Conservation (phyloP, 73 alveolate genomes). For the Loxodes magnus region DNA sequence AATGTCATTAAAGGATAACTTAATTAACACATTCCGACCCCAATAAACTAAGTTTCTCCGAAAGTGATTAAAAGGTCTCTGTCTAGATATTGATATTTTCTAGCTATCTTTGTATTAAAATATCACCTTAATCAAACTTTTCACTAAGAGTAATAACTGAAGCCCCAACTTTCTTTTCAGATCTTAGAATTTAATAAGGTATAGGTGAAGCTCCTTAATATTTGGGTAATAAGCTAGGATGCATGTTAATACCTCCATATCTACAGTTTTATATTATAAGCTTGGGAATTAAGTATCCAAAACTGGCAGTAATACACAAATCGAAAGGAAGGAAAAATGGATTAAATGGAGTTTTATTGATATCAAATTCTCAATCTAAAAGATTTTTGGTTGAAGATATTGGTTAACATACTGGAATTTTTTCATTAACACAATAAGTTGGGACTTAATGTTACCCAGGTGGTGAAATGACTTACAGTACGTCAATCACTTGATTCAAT, state of each 20-base stretch:
- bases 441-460: no score
- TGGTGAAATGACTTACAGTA: no score
- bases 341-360: no score
- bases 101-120: slow-evolving; percentile 19
- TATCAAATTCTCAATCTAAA: no score
- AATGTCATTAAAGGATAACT: no score
- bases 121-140: slow-evolving; percentile 67
- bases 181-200: slow-evolving; percentile 41
- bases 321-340: no score
- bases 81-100: slow-evolving; percentile 1
- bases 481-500: no score
- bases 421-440: no score
- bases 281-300: slow-evolving; percentile 49
- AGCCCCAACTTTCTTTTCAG: slow-evolving; percentile 62
- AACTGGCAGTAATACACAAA: slow-evolving; percentile 30
- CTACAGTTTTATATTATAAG: slow-evolving; percentile 12
- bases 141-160: slow-evolving; percentile 47
- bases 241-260: slow-evolving; percentile 42
- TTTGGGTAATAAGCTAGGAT: slow-evolving; percentile 71
- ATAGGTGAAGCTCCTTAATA: slow-evolving; percentile 81
- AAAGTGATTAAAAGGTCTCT: slow-evolving; percentile 12
- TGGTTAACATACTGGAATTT: no score
- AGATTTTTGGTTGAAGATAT: no score
- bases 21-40: slow-evolving; percentile 24
- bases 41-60: slow-evolving; percentile 7